Evolutionary conservation across 352 stramenopile genomes (phyloP), one percentile per base, ranked within the genome.

Genomic region (Plasmopara halstedii): DNA sequence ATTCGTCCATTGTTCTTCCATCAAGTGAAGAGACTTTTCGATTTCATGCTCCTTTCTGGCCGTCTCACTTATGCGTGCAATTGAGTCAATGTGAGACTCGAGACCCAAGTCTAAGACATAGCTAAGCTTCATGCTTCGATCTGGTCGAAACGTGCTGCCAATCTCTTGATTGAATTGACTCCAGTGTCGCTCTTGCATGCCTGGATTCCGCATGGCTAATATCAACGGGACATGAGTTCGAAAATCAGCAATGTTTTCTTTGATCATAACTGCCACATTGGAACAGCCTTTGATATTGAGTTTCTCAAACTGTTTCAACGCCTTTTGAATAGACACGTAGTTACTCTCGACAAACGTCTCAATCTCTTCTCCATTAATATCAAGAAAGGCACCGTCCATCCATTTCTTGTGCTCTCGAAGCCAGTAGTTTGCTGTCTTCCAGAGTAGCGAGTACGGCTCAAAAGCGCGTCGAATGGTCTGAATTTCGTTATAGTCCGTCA

Each of bases 1-100:
- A 7, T 56, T 61, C 17, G 85, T 64, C 92, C 91, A 98, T 11
- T 91, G 81, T 19, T 83, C 68, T 41, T 96, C 77, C 93, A 98
- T 98, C 7, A 83, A 67, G 49, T 95, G 92, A 4, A 98, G 62
- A 0, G 87, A 88, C 40, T 87, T 91, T 45, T 98, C 90, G 49
- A 98, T 97, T 54, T 94, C 84, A 34, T 95, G 96, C 45, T 98
- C 93, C 53, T 98, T 98, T 3, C 83, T 85, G 2, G 92, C 93
- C 0, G 80, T 94, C 62, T 98, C 92, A 18, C 85, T 85, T 37
- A 97, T 92, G 17, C 90, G 94, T 25, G 83, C 71, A 20, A 98
- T 96, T 2, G 73, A 69, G 13, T 95, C 86, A 2, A 93, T 67
- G 48, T 96, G 83, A 17, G 85, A 75, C 7, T 92, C 70, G 0